Conservation (phyloP, 139 green algal genomes). For the Chlamydomonas sphaeroides region DNA sequence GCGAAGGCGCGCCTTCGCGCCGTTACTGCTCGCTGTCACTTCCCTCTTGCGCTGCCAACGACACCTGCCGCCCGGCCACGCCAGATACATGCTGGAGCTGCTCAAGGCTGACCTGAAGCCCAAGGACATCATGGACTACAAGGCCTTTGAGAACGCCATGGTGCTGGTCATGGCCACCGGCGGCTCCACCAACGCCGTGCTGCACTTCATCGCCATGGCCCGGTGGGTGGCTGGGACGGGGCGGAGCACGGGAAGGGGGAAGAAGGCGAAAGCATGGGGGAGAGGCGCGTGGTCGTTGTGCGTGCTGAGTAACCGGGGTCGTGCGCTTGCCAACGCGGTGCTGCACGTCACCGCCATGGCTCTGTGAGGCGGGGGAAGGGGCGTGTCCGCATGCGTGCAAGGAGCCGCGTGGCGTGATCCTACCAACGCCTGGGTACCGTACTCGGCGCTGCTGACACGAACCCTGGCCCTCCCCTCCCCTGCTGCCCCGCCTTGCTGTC, state of each 20-base stretch:
- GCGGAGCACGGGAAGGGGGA: neutral
- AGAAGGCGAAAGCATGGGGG: neutral
- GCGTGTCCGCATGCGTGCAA: too few relatives aligned
- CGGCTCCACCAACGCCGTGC: conserved; percentile 96
- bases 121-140: conserved; percentile 95
- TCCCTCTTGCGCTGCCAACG: too few relatives aligned
- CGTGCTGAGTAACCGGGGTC: neutral
- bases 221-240: conserved; percentile 33
- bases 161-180: conserved; percentile 90
- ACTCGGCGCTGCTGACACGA: too few relatives aligned
- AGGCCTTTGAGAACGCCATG: conserved; percentile 98
- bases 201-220: conserved; percentile 91
- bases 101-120: conserved; percentile 94
- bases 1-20: too few relatives aligned
- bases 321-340: neutral
- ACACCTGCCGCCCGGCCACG: too few relatives aligned
- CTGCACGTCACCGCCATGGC: neutral
- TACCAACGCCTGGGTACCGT: too few relatives aligned
- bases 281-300: neutral
- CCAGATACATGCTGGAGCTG: conserved; percentile 85
- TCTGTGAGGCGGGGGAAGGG: too few relatives aligned
- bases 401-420: too few relatives aligned
- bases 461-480: neutral
- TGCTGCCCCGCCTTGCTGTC: neutral
- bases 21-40: too few relatives aligned